Conservation (phyloP, 495 filamentous ascomycete species). For the Extremus antarcticus region DNA sequence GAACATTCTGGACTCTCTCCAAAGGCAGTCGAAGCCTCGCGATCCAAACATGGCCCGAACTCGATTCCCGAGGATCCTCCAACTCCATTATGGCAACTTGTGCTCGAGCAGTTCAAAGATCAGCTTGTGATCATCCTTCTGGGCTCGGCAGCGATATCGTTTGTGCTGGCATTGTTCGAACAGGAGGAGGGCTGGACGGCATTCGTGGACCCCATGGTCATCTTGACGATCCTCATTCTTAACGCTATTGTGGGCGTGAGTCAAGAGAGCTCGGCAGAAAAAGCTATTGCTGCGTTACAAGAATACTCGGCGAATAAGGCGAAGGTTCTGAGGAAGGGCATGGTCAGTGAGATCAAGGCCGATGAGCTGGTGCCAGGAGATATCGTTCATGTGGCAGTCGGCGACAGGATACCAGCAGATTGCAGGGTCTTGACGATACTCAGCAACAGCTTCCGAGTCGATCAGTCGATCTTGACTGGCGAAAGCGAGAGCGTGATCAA, state of each 20-base stretch:
- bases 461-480: constrained; percentile 95
- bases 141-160: constrained; percentile 87
- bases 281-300: constrained; percentile 95
- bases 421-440: constrained; percentile 83
- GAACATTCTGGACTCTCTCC: constrained; percentile 18
- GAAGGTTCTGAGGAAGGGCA: constrained; percentile 75
- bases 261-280: constrained; percentile 97
- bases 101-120: constrained; percentile 98
- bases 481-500: constrained; percentile 97
- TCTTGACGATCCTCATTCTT: constrained; percentile 91
- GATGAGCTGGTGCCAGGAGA: constrained; percentile 96
- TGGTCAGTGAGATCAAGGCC: constrained; percentile 67
- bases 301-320: constrained; percentile 99
- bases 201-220: constrained; percentile 97
- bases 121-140: constrained; percentile 94
- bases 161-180: constrained; percentile 87
- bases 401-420: constrained; percentile 93
- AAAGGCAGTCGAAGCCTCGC: neutral
- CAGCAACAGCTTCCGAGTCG: constrained; percentile 92
- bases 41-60: constrained; percentile 22
- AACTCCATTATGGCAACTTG: constrained; percentile 92
- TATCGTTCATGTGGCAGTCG: constrained; percentile 77
- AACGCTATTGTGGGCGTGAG: constrained; percentile 96
- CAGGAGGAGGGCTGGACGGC: constrained; percentile 88
- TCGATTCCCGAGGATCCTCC: constrained; percentile 92